Conservation (phyloP, 306 rosid genomes). For the Benincasa hispida region DNA sequence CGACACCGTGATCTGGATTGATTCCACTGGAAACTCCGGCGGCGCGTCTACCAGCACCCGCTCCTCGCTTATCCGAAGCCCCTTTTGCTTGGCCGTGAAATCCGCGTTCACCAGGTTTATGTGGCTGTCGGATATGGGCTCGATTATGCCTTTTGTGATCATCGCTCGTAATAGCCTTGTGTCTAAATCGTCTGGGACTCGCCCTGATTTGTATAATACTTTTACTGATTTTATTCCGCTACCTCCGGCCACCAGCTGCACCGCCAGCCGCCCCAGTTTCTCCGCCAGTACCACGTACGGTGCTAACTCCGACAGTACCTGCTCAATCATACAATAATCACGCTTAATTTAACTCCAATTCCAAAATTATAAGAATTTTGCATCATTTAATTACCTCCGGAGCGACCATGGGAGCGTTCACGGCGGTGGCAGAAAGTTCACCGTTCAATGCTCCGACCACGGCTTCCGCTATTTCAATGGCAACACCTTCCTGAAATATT, state of each 20-base stretch:
- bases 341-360: neutral
- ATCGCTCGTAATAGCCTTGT: constrained; percentile 86
- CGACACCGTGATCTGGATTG: constrained; percentile 53
- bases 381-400: constrained; percentile 36
- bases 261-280: constrained; percentile 67
- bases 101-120: constrained; percentile 82
- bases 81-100: constrained; percentile 71
- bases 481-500: constrained; percentile 70
- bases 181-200: constrained; percentile 70
- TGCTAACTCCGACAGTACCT: constrained; percentile 69
- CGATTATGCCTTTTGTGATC: constrained; percentile 82
- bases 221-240: constrained; percentile 50
- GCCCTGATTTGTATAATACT: constrained; percentile 44
- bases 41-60: constrained; percentile 35
- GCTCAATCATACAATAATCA: neutral
- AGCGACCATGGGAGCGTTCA: constrained; percentile 95
- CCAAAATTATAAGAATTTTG: neutral
- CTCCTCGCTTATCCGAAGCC: constrained; percentile 73
- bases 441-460: constrained; percentile 85
- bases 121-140: constrained; percentile 60
- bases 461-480: constrained; percentile 95
- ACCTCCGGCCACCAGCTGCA: constrained; percentile 68
- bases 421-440: constrained; percentile 95
- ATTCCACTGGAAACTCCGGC: constrained; percentile 52
- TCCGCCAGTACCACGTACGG: constrained; percentile 70